Conservation (phyloP, 768 basidiomycete genomes). For the Trametes gibbosa region DNA sequence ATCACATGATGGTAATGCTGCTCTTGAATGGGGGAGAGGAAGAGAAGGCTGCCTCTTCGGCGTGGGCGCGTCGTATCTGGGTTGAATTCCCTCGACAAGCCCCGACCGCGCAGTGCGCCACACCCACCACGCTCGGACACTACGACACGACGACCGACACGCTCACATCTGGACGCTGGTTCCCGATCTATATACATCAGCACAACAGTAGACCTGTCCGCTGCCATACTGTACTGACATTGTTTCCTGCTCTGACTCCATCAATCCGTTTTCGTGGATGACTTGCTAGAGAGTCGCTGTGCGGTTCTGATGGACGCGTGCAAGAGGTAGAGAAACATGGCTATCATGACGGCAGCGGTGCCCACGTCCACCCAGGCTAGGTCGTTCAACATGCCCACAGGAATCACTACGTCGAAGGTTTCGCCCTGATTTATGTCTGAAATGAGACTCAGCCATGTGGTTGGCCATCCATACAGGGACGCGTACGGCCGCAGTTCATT, state of each 20-base stretch:
- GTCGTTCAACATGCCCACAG: conserved; percentile 34
- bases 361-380: conserved; percentile 35
- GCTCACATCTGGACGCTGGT: conserved; percentile 21
- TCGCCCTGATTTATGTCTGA: conserved; percentile 5
- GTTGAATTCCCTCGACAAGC: not conserved
- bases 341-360: conserved; percentile 32
- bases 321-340: conserved; percentile 36
- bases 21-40: not conserved
- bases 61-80: not conserved
- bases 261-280: conserved; percentile 16
- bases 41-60: not conserved
- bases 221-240: conserved; percentile 26
- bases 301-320: conserved; percentile 29
- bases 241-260: conserved; percentile 10
- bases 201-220: conserved; percentile 24
- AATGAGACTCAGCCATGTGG: not conserved
- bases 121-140: not conserved
- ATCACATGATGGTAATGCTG: conserved; percentile 38
- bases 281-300: conserved; percentile 10
- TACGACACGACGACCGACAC: conserved; percentile 4
- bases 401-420: conserved; percentile 28
- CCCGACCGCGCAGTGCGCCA: not conserved
- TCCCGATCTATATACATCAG: conserved; percentile 25
- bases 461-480: not conserved
- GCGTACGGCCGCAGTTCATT: conserved; percentile 5